phyloP scores from a whole-genome alignment of 2,329 filamentous ascomycete genomes.

The Nothopassalora personata region DNA sequence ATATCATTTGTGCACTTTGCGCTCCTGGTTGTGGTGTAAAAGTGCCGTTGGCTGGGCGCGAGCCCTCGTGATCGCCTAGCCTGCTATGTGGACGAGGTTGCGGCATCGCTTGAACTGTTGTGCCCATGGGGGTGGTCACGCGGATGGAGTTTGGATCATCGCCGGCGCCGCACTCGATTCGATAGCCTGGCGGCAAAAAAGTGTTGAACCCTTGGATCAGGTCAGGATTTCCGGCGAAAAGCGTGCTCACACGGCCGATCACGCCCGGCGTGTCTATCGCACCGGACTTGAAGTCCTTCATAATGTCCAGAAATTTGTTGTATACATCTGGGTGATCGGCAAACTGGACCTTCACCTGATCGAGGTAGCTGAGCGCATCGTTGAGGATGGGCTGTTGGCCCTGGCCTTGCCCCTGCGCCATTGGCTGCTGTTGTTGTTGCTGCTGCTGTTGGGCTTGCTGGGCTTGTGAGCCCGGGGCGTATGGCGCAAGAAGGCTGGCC shows the following conservation, averaged over 20 bases:
- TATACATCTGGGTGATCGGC: constrained; percentile 96
- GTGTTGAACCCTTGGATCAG: constrained; percentile 95
- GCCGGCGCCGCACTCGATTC: constrained; percentile 90
- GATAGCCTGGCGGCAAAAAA: constrained; percentile 87
- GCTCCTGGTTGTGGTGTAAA: constrained; percentile 38
- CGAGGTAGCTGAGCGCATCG: constrained; percentile 88
- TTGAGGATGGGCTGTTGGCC: constrained; percentile 81
- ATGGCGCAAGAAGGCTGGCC: constrained; percentile 42
- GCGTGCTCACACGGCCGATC: constrained; percentile 89
- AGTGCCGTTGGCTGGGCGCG: constrained; percentile 30
- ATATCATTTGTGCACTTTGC: constrained; percentile 35
- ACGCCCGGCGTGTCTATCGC: constrained; percentile 97
- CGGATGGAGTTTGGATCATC: constrained; percentile 94
- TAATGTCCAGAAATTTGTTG: constrained; percentile 93
- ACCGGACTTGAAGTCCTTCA: constrained; percentile 99
- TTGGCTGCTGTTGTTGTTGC: constrained; percentile 22
- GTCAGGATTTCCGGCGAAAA: constrained; percentile 89
- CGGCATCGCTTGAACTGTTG: constrained; percentile 83
- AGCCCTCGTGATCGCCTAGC: constrained; percentile 18
- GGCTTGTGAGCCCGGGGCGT: constrained; percentile 29
- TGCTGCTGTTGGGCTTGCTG: constrained; percentile 26
- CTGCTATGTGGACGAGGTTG: constrained; percentile 40
- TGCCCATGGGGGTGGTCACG: constrained; percentile 97
- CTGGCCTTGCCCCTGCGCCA: constrained; percentile 53
- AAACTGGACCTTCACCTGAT: constrained; percentile 98